A percentile compares a stretch with the other conserved stretches of the same genome.
These are phyloP conservation scores for Rhododendron henanense DNA, from an alignment of 148 eudicot species.

Conservation along the genomic window DNA sequence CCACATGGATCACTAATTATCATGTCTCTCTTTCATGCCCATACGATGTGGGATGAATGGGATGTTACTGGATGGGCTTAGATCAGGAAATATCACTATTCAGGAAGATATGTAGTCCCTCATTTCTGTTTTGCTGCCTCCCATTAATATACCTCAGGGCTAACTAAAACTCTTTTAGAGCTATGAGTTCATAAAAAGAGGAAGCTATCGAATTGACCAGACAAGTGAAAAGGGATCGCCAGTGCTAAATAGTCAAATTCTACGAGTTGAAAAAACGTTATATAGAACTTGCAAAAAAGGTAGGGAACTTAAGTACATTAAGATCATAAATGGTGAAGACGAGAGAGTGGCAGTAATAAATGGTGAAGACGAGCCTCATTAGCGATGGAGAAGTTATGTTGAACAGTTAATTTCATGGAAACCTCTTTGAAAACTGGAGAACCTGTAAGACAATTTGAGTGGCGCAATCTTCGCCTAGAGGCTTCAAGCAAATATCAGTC, in stretches of 20 bases:
- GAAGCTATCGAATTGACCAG: background rate
- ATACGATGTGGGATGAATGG: background rate
- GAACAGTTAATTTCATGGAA: background rate
- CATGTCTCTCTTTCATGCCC: background rate
- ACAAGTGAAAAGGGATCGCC: background rate
- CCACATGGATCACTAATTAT: background rate
- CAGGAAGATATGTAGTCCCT: background rate
- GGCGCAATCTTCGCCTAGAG: constrained; percentile 71
- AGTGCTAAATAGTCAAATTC: background rate
- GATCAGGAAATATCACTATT: background rate
- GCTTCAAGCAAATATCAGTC: constrained; percentile 69
- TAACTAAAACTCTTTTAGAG: constrained; percentile 1
- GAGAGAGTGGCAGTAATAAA: background rate
- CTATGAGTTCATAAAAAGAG: background rate
- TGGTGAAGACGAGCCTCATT: background rate
- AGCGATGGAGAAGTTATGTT: background rate
- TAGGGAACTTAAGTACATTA: background rate
- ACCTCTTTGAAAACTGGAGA: constrained; percentile 1
- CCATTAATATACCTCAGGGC: background rate
- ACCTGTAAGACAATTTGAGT: constrained; percentile 76
- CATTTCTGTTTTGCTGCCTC: background rate
- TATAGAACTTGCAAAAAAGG: background rate
- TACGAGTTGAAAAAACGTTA: background rate
- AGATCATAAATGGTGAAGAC: background rate
- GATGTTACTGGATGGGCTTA: background rate